A percentile compares a stretch with the other conserved stretches of the same genome.
Evolutionary conservation across 2,329 filamentous ascomycete species (phyloP).

Genomic region (Fusarium aywerte): DNA sequence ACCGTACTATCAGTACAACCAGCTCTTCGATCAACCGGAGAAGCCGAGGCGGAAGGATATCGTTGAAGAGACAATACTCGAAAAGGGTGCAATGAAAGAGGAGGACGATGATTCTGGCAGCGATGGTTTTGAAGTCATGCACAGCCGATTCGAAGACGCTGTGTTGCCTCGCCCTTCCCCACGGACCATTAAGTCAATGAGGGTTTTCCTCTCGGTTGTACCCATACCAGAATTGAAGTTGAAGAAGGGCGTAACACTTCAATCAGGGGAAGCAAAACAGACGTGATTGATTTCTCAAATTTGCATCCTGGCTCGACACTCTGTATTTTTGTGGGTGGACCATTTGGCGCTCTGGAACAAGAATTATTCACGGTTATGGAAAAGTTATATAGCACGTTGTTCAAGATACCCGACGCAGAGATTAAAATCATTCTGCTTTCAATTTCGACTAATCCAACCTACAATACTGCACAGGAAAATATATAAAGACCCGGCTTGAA

Average conservation of each 20-base stretch:
- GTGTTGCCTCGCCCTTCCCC: conserved; percentile 59
- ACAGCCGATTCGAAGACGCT: conserved; percentile 66
- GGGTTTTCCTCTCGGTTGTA: conserved; percentile 66
- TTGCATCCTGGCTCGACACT: not conserved
- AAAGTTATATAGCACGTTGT: conserved; percentile 5
- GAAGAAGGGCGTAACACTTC: conserved; percentile 59
- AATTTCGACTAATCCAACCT: conserved; percentile 28
- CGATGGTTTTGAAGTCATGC: conserved; percentile 67
- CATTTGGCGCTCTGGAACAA: conserved; percentile 20
- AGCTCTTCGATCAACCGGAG: conserved; percentile 61
- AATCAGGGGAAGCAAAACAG: conserved; percentile 55
- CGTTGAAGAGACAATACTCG: conserved; percentile 58
- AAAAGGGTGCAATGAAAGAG: conserved; percentile 7
- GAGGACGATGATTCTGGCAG: conserved; percentile 48
- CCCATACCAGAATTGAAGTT: conserved; percentile 66
- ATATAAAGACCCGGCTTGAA: conserved; percentile 32
- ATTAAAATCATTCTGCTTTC: conserved; percentile 31
- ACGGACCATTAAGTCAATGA: conserved; percentile 65
- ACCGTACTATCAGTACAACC: conserved; percentile 68
- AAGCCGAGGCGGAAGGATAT: conserved; percentile 49
- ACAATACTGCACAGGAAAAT: conserved; percentile 27
- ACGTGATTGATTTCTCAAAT: not conserved
- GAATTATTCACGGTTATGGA: not conserved
- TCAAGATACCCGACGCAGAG: conserved; percentile 37
- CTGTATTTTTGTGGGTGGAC: not conserved